A percentile compares a stretch with the other conserved stretches of the same genome.
Evolutionary conservation across 805 yeast genomes (phyloP).

Genomic region (Candida railenensis): DNA sequence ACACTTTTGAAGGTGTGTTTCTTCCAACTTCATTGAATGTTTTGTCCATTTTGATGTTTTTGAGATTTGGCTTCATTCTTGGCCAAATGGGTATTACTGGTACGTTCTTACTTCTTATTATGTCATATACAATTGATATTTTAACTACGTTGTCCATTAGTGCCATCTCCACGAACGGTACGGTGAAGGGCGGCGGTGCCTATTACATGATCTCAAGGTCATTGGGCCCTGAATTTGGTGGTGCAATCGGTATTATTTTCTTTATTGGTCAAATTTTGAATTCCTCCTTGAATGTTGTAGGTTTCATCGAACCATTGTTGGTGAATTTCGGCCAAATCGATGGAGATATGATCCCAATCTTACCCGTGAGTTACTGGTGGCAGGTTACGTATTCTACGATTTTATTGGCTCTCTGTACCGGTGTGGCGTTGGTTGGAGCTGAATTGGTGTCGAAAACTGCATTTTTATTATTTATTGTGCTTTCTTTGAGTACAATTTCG

Average conservation of each 20-base stretch:
- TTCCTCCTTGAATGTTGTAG: slow-evolving; percentile 90
- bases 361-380: slow-evolving; percentile 74
- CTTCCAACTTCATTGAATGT: slow-evolving; percentile 93
- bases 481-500: slow-evolving; percentile 71
- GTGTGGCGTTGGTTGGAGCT: slow-evolving; percentile 78
- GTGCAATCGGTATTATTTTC: slow-evolving; percentile 92
- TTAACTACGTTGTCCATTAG: slow-evolving; percentile 87
- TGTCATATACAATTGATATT: slow-evolving; percentile 79
- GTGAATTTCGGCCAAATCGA: slow-evolving; percentile 66
- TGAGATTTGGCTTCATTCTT: slow-evolving; percentile 90
- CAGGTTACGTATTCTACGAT: slow-evolving; percentile 70
- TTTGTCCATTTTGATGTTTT: slow-evolving; percentile 88
- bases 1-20: slow-evolving; percentile 86
- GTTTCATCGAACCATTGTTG: slow-evolving; percentile 87
- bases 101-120: slow-evolving; percentile 58
- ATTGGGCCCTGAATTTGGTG: slow-evolving; percentile 97
- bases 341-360: slow-evolving; percentile 54
- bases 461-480: slow-evolving; percentile 61
- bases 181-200: slow-evolving; percentile 98
- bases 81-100: slow-evolving; percentile 95
- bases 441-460: slow-evolving; percentile 82
- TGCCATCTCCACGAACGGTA: slow-evolving; percentile 96
- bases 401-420: slow-evolving; percentile 68
- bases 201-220: slow-evolving; percentile 96
- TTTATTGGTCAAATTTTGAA: slow-evolving; percentile 93